Conservation (phyloP, 352 stramenopile species). For the Plasmopara muralis region DNA sequence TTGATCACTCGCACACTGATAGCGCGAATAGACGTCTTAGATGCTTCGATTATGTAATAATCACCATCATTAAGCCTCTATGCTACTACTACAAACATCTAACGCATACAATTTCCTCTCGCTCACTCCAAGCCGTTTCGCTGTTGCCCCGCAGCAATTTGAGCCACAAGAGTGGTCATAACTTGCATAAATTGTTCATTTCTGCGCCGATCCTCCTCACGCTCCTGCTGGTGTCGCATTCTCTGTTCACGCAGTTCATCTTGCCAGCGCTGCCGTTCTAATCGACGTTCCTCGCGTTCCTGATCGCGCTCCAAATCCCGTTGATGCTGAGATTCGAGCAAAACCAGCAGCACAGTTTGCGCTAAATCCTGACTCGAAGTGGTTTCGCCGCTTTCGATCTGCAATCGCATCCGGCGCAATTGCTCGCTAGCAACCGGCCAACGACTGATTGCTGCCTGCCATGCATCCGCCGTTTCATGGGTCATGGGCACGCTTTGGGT, state of each 20-base stretch:
- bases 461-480: conserved; percentile 21
- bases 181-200: conserved; percentile 33
- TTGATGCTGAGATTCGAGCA: conserved; percentile 29
- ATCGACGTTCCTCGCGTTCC: conserved; percentile 23
- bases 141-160: conserved; percentile 24
- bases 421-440: conserved; percentile 20
- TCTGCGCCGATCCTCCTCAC: conserved; percentile 21
- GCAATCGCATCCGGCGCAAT: conserved; percentile 16
- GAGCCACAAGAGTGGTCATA: conserved; percentile 24
- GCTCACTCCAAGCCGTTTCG: conserved; percentile 18
- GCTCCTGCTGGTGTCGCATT: conserved; percentile 22
- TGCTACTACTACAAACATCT: background rate
- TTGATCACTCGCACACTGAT: no score
- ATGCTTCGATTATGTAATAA: no score
- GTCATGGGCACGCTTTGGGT: conserved; percentile 12
- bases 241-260: conserved; percentile 26
- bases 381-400: conserved; percentile 17
- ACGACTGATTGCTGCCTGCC: conserved; percentile 19
- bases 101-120: background rate
- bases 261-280: conserved; percentile 21
- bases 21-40: no score
- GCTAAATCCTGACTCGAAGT: conserved; percentile 21
- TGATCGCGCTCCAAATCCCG: conserved; percentile 26
- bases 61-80: background rate
- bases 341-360: conserved; percentile 26